Evolutionary conservation across 2,329 filamentous ascomycete species (phyloP).

Genomic region (Clonostachys solani): DNA sequence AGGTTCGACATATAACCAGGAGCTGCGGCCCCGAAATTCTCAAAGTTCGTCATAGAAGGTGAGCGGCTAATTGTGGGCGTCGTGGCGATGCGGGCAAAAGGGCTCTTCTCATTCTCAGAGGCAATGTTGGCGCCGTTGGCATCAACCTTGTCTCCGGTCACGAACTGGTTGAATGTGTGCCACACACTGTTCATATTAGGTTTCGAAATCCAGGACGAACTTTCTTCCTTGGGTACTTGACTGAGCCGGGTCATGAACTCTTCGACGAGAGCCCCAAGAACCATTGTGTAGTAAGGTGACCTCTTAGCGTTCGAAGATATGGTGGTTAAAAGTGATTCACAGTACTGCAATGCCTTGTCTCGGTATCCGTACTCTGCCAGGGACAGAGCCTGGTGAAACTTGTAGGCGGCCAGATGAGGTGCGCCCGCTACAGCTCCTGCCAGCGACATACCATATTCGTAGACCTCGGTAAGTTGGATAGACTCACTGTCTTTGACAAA

Average conservation of each 20-base stretch:
- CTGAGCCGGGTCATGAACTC: conserved; percentile 80
- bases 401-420: conserved; percentile 86
- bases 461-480: conserved; percentile 92
- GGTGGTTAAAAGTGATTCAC: conserved; percentile 72
- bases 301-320: conserved; percentile 78
- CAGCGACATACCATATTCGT: conserved; percentile 83
- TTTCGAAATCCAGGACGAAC: conserved; percentile 87
- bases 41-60: conserved; percentile 66
- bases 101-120: conserved; percentile 62
- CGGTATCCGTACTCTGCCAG: conserved; percentile 81
- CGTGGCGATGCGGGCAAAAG: conserved; percentile 76
- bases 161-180: conserved; percentile 94
- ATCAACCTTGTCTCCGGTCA: conserved; percentile 85
- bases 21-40: conserved; percentile 57
- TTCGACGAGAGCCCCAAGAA: conserved; percentile 72
- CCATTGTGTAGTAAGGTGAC: conserved; percentile 79
- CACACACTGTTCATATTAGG: conserved; percentile 92
- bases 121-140: conserved; percentile 64
- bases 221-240: conserved; percentile 77
- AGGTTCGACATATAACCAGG: conserved; percentile 13
- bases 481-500: conserved; percentile 79
- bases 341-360: conserved; percentile 85
- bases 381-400: conserved; percentile 79
- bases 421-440: conserved; percentile 52
- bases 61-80: conserved; percentile 72